phyloP scores from a whole-genome alignment of 192 early-diverging fungal genomes.

The Mortierella claussenii region DNA sequence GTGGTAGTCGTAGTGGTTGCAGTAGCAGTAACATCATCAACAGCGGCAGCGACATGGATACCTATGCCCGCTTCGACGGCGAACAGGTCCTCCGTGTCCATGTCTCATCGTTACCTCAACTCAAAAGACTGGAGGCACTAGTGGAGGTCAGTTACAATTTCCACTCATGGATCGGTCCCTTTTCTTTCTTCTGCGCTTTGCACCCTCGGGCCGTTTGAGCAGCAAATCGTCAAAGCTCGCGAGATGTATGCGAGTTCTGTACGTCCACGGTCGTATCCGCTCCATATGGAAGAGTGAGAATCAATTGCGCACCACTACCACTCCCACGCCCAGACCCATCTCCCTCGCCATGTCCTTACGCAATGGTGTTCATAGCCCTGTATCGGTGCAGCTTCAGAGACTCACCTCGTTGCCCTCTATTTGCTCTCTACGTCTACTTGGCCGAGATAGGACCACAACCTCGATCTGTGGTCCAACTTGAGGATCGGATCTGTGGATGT shows the following conservation, averaged over 20 bases:
- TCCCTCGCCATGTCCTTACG: too few species aligned
- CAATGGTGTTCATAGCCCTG: too few species aligned
- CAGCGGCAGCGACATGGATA: background rate
- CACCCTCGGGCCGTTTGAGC: background rate
- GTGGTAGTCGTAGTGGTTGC: background rate
- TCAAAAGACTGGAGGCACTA: conserved; percentile 18
- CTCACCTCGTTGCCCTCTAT: background rate
- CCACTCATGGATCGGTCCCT: background rate
- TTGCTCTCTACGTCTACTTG: background rate
- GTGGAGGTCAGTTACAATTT: conserved; percentile 24
- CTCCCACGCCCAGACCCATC: background rate
- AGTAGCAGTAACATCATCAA: conserved; percentile 14
- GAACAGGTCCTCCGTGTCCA: conserved; percentile 36
- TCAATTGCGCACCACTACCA: too few species aligned
- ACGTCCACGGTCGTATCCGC: too few species aligned
- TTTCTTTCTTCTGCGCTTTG: background rate
- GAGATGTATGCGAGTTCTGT: too few species aligned
- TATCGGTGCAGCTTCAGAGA: background rate
- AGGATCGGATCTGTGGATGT: conserved; percentile 46
- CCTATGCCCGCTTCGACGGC: conserved; percentile 35
- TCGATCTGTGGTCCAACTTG: conserved; percentile 44
- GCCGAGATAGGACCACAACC: conserved; percentile 14
- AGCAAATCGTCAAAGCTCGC: too few species aligned
- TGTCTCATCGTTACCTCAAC: conserved; percentile 19
- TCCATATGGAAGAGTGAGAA: too few species aligned